Percentiles rank a stretch among this genome's conserved stretches.
These are phyloP conservation scores for Neurospora sp. DNA, from an alignment of 495 filamentous ascomycete genomes.

Conservation along the genomic window DNA sequence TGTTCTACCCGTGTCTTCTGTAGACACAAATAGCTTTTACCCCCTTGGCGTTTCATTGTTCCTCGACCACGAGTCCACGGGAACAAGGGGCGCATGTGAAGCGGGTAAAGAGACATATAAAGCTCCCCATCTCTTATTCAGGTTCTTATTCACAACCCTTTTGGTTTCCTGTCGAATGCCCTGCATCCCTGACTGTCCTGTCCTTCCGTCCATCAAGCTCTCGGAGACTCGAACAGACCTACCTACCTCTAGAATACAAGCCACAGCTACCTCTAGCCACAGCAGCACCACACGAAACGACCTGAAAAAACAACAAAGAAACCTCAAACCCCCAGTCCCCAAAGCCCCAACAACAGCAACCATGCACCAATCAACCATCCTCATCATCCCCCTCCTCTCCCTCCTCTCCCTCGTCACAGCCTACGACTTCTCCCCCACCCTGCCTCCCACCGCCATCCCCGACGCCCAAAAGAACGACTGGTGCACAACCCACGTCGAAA, in stretches of 20 bases:
- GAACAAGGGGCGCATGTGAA: not conserved
- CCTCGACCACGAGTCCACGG: not conserved
- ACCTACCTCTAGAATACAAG: not conserved
- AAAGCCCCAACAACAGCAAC: too few relatives aligned
- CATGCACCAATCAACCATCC: too few relatives aligned
- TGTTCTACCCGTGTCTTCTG: not conserved
- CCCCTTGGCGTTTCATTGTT: not conserved
- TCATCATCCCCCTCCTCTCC: not conserved
- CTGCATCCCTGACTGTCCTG: too few relatives aligned
- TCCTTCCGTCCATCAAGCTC: not conserved
- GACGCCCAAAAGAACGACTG: not conserved
- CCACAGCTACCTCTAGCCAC: not conserved
- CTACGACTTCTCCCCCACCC: not conserved
- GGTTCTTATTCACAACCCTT: not conserved
- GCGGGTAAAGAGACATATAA: not conserved
- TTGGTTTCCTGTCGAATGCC: not conserved
- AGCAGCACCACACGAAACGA: too few relatives aligned
- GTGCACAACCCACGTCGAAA: not conserved
- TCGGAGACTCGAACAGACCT: not conserved
- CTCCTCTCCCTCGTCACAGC: not conserved
- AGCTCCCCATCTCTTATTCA: not conserved
- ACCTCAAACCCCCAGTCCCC: too few relatives aligned
- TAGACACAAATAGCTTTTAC: not conserved
- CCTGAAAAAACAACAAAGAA: too few relatives aligned
- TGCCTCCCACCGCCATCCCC: not conserved